Conservation (phyloP, 2,329 filamentous ascomycete genomes). For the Apiospora sp. region DNA sequence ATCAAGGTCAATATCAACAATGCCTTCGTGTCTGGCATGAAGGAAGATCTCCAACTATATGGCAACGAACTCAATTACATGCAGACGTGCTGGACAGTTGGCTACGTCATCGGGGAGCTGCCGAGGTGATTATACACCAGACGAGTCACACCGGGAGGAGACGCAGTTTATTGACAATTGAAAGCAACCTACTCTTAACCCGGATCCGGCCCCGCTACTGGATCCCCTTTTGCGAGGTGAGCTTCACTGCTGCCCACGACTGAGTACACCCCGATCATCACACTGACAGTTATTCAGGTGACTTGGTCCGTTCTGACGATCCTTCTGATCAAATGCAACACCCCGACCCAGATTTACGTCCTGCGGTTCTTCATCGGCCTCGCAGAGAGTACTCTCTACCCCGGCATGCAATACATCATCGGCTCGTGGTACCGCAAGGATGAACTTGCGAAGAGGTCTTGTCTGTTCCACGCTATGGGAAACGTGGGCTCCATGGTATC, state of each 20-base stretch:
- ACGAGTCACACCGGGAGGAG: background rate
- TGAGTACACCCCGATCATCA: no score
- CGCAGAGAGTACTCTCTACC: conserved; percentile 40
- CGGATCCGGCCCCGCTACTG: conserved; percentile 46
- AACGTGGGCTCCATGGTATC: conserved; percentile 48
- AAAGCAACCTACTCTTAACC: conserved; percentile 45
- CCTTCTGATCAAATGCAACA: conserved; percentile 43
- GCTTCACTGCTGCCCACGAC: no score
- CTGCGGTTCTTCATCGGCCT: conserved; percentile 47
- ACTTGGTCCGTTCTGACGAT: conserved; percentile 45
- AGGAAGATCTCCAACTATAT: conserved; percentile 49
- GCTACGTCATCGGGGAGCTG: conserved; percentile 43
- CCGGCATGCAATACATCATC: conserved; percentile 46
- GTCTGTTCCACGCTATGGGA: conserved; percentile 46
- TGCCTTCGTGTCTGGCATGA: conserved; percentile 57
- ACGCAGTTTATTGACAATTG: background rate
- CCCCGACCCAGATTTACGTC: conserved; percentile 44
- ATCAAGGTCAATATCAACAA: conserved; percentile 50
- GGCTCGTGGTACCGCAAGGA: conserved; percentile 48
- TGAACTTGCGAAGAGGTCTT: conserved; percentile 55
- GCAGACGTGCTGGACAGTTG: conserved; percentile 40
- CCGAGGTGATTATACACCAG: conserved; percentile 34
- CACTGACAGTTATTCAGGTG: background rate
- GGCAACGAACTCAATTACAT: conserved; percentile 50
- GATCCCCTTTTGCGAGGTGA: conserved; percentile 45